phyloP scores from a whole-genome alignment of 768 basidiomycete genomes.

The Calocera viscosa region DNA sequence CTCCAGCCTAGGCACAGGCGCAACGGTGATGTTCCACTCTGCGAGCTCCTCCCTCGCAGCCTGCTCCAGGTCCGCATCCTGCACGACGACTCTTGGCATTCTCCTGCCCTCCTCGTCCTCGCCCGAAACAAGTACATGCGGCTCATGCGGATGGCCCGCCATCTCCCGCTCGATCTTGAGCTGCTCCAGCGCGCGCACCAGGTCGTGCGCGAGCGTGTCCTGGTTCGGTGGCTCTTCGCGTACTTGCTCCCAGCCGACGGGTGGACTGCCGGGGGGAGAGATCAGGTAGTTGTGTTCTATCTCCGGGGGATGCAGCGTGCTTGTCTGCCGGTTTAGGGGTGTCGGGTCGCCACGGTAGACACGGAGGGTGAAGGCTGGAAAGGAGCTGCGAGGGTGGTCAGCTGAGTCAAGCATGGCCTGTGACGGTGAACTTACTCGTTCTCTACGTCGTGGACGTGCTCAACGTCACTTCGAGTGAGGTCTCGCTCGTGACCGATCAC shows the following conservation, averaged over 20 bases:
- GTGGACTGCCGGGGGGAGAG: conserved; percentile 94
- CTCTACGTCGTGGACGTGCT: background rate
- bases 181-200: conserved; percentile 62
- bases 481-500: conserved; percentile 27
- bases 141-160: conserved; percentile 12
- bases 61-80: conserved; percentile 16
- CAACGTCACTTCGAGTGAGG: background rate
- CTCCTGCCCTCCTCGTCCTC: conserved; percentile 17
- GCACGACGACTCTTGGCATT: conserved; percentile 17
- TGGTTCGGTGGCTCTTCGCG: conserved; percentile 82
- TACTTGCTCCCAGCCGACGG: conserved; percentile 90
- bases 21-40: conserved; percentile 10
- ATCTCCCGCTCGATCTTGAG: conserved; percentile 37
- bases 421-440: background rate
- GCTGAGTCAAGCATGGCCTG: conserved; percentile 36
- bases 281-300: conserved; percentile 92
- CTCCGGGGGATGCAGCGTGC: conserved; percentile 55
- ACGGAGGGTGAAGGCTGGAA: conserved; percentile 24
- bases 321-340: conserved; percentile 31
- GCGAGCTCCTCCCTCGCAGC: conserved; percentile 9
- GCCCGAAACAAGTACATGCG: conserved; percentile 14
- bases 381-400: conserved; percentile 12
- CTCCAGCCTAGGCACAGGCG: background rate
- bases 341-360: conserved; percentile 66
- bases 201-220: conserved; percentile 72